Percentiles rank a stretch among this genome's conserved stretches.
These are phyloP conservation scores for Puccinellia tenuiflora DNA, from an alignment of 176 grass and related monocot species.

Conservation along the genomic window DNA sequence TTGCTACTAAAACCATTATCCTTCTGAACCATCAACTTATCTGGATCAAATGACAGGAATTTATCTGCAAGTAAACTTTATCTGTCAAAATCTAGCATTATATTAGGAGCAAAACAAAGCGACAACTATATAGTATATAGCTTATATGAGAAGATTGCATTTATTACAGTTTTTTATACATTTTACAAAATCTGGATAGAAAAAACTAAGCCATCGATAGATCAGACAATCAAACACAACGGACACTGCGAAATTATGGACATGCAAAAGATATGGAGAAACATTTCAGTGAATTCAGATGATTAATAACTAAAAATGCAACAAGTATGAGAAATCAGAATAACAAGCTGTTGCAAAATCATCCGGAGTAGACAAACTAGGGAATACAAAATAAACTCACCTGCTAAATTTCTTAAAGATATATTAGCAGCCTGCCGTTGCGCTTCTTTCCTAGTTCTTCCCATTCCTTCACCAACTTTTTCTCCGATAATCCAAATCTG, in stretches of 20 bases:
- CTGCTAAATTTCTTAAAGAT: slow-evolving; percentile 67
- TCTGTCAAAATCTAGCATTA: slow-evolving; percentile 22
- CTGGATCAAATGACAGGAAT: slow-evolving; percentile 58
- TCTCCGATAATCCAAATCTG: slow-evolving; percentile 92
- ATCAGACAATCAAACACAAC: background rate
- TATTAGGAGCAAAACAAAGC: background rate
- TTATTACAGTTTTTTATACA: background rate
- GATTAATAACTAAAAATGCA: background rate
- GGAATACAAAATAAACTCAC: slow-evolving; percentile 26
- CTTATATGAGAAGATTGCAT: background rate
- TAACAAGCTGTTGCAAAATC: background rate
- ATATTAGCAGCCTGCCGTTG: slow-evolving; percentile 58
- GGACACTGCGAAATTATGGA: background rate
- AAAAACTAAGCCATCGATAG: background rate
- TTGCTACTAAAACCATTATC: slow-evolving; percentile 56
- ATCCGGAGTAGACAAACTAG: background rate
- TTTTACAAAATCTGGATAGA: background rate
- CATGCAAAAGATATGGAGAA: slow-evolving; percentile 7
- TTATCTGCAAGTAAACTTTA: slow-evolving; percentile 52
- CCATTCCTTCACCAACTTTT: slow-evolving; percentile 78
- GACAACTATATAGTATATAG: background rate
- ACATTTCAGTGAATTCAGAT: background rate
- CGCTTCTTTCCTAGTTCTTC: slow-evolving; percentile 86
- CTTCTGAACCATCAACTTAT: slow-evolving; percentile 38
- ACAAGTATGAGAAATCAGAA: background rate